A percentile compares a stretch with the other conserved stretches of the same genome.
These are phyloP conservation scores for Tylopilus rubrobrunneus DNA, from an alignment of 768 basidiomycete species.

Conservation along the genomic window DNA sequence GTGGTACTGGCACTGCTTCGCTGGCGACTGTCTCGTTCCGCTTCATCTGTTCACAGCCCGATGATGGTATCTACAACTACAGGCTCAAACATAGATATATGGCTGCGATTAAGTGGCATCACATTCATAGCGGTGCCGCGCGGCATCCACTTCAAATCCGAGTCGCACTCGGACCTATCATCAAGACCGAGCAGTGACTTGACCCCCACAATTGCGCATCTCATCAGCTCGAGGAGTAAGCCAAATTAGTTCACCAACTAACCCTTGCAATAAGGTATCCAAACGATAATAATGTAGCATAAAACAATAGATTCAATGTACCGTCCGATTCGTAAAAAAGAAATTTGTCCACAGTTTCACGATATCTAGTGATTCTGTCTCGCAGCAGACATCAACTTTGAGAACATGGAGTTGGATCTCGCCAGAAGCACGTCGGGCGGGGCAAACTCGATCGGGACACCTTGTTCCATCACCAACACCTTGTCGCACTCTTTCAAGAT, in stretches of 20 bases:
- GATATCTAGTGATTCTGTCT: constrained; percentile 11
- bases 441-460: constrained; percentile 26
- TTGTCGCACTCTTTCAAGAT: constrained; percentile 30
- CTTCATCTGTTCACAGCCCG: too few relatives aligned
- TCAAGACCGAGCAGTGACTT: too few relatives aligned
- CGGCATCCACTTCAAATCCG: too few relatives aligned
- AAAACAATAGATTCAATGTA: not conserved
- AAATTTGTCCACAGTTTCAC: not conserved
- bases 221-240: too few relatives aligned
- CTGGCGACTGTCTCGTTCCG: too few relatives aligned
- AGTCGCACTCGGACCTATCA: too few relatives aligned
- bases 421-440: constrained; percentile 21
- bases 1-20: too few relatives aligned
- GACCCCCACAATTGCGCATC: too few relatives aligned
- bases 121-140: too few relatives aligned
- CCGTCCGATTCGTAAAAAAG: not conserved
- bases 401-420: constrained; percentile 25
- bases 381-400: constrained; percentile 25
- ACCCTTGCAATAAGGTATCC: not conserved
- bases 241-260: not conserved
- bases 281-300: not conserved
- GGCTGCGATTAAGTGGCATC: too few relatives aligned
- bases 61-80: too few relatives aligned
- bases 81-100: too few relatives aligned
- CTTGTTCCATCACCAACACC: constrained; percentile 38